Conservation (phyloP, 176 grass and related monocot species). For the Bolboschoenus planiculmis region DNA sequence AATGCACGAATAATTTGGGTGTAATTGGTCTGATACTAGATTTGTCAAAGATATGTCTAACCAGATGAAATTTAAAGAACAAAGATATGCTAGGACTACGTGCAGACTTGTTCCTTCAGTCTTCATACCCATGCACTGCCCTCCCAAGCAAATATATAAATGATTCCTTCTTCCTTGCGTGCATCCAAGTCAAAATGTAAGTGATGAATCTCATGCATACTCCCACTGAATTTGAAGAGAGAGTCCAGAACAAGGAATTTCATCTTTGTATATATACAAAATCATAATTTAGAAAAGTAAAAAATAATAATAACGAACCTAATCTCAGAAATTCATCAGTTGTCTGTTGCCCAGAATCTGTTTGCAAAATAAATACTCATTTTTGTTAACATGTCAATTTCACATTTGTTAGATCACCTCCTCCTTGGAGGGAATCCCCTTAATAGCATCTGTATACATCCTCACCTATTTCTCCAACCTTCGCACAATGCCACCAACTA, state of each 20-base stretch:
- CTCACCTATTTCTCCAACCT: neutral
- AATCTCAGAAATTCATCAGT: neutral
- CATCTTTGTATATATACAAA: neutral
- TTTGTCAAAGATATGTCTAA: neutral
- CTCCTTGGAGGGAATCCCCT: constrained; percentile 5
- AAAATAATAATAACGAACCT: neutral
- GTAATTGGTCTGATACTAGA: neutral
- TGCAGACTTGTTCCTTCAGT: too few species aligned
- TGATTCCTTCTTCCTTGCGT: neutral
- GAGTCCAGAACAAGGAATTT: neutral
- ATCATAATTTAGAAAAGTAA: neutral
- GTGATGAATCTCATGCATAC: neutral
- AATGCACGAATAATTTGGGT: neutral
- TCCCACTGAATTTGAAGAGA: neutral
- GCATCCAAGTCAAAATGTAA: neutral
- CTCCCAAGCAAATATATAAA: neutral
- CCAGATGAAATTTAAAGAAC: too few species aligned
- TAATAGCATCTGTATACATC: constrained; percentile 5
- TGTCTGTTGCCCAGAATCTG: neutral
- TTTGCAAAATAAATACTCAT: constrained; percentile 18
- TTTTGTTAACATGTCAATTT: constrained; percentile 15
- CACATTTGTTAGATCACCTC: constrained; percentile 20
- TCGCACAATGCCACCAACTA: neutral
- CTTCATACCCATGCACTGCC: neutral
- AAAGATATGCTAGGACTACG: too few species aligned